These are phyloP conservation scores for Auricularia sp. DNA, from an alignment of 768 basidiomycete species.

Conservation along the genomic window DNA sequence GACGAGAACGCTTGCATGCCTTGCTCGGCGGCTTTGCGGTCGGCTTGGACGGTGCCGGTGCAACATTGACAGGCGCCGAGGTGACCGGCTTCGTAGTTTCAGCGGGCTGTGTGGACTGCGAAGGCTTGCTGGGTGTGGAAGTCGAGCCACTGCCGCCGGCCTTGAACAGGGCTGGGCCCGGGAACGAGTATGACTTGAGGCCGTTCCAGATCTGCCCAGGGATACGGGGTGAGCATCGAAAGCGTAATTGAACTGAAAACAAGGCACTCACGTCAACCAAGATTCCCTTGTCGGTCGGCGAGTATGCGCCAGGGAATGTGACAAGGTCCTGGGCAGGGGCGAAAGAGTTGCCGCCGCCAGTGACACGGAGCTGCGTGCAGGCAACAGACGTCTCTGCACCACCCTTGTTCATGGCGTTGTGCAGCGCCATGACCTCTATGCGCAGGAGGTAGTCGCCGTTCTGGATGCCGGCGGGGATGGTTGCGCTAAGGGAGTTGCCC, in stretches of 20 bases:
- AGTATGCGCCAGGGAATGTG: constrained; percentile 1
- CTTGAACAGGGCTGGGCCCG: background rate
- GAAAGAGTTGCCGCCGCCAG: background rate
- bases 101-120: background rate
- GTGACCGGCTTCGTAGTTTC: background rate
- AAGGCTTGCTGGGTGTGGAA: background rate
- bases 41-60: background rate
- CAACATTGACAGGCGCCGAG: background rate
- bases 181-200: background rate
- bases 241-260: background rate
- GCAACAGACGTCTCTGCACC: background rate
- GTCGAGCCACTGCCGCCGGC: background rate
- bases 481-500: background rate
- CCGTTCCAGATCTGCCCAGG: background rate
- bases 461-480: background rate
- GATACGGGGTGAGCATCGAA: background rate
- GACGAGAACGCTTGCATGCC: background rate
- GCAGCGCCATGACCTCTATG: background rate
- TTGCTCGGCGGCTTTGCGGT: background rate
- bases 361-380: background rate
- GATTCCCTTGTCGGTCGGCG: background rate
- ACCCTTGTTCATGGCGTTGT: background rate
- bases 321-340: background rate
- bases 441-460: constrained; percentile 1
- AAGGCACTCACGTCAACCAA: background rate